Evolutionary conservation across 2,329 filamentous ascomycete genomes (phyloP).

Genomic region (Gremmenia infestans): DNA sequence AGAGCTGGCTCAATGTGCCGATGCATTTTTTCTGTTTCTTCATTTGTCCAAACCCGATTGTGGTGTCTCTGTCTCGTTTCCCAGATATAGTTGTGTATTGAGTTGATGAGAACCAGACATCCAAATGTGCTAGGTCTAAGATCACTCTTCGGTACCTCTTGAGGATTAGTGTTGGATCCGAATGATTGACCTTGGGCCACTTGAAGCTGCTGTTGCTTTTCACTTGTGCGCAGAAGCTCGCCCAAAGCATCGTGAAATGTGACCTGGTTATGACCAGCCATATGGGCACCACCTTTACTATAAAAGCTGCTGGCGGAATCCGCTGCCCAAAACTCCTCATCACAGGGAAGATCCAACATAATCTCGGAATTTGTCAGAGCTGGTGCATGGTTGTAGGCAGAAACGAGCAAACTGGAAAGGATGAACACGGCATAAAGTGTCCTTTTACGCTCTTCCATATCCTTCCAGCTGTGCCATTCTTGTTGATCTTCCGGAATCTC

Average conservation of each 20-base stretch:
- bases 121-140: slow-evolving; percentile 86
- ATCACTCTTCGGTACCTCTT: slow-evolving; percentile 54
- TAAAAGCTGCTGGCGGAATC: slow-evolving; percentile 80
- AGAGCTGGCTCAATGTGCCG: slow-evolving; percentile 89
- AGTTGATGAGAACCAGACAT: slow-evolving; percentile 86
- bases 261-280: slow-evolving; percentile 64
- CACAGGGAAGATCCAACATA: slow-evolving; percentile 80
- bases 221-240: slow-evolving; percentile 72
- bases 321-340: slow-evolving; percentile 85
- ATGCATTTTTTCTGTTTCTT: slow-evolving; percentile 95
- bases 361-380: slow-evolving; percentile 94
- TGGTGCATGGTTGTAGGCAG: slow-evolving; percentile 88
- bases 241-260: slow-evolving; percentile 81
- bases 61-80: slow-evolving; percentile 89
- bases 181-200: slow-evolving; percentile 38
- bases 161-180: slow-evolving; percentile 39
- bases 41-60: slow-evolving; percentile 81
- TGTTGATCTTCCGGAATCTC: slow-evolving; percentile 52
- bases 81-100: slow-evolving; percentile 97
- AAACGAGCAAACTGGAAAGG: slow-evolving; percentile 84
- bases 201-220: slow-evolving; percentile 52
- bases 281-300: slow-evolving; percentile 65
- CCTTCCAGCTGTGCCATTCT: slow-evolving; percentile 90
- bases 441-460: slow-evolving; percentile 82
- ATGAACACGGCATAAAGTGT: slow-evolving; percentile 90